phyloP scores from a whole-genome alignment of 1,284 basidiomycete genomes.

The Ceratobasidium sp. region DNA sequence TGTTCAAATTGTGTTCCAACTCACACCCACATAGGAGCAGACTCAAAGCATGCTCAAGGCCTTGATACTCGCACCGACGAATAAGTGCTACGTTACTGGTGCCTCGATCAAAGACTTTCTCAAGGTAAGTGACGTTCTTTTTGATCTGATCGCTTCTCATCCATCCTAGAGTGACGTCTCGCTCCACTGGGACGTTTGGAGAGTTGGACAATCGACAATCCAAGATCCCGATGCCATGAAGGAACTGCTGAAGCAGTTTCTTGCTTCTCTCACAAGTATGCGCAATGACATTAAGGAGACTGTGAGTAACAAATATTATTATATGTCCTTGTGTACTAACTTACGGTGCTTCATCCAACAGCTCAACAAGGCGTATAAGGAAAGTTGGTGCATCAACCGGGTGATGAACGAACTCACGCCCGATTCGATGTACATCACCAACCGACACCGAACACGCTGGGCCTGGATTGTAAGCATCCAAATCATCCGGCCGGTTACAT shows the following conservation, averaged over 20 bases:
- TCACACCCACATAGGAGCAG: constrained; percentile 5
- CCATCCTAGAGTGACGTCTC: not conserved
- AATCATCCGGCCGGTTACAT: not conserved
- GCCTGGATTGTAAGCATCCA: constrained; percentile 3
- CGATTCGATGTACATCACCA: not conserved
- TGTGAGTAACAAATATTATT: not conserved
- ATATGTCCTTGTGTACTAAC: not conserved
- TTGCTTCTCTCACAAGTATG: not conserved
- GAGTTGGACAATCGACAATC: not conserved
- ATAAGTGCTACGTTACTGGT: constrained; percentile 7
- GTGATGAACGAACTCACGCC: not conserved
- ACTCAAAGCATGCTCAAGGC: not conserved
- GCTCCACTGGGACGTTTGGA: not conserved
- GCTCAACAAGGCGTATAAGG: not conserved
- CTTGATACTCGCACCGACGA: not conserved
- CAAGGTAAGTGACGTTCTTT: not conserved
- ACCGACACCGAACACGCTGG: constrained; percentile 6
- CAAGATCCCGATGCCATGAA: constrained; percentile 3
- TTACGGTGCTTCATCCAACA: not conserved
- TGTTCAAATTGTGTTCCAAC: not conserved
- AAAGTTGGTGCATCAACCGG: constrained; percentile 4
- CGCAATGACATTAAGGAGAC: not conserved
- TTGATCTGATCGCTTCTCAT: not conserved
- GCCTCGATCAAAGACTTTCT: not conserved
- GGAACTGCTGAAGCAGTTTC: not conserved